Evolutionary conservation across 257 asterid genomes (phyloP).

Genomic region (Solanum stenotomum): DNA sequence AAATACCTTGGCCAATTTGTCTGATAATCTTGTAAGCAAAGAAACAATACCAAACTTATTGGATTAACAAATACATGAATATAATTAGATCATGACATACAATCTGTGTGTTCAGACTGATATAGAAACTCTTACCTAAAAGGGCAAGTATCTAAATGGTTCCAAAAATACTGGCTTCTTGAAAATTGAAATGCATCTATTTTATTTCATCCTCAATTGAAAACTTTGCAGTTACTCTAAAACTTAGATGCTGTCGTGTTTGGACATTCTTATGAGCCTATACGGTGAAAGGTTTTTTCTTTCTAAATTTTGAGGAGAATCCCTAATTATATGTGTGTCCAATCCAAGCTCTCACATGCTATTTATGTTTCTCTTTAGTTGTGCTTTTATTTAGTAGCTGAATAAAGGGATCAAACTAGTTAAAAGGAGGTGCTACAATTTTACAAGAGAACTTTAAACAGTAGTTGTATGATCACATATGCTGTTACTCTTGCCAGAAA

Average conservation of each 20-base stretch:
- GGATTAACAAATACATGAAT: not conserved
- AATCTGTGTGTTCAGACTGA: not conserved
- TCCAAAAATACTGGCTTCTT: not conserved
- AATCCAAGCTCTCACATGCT: not conserved
- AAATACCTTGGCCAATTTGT: not conserved
- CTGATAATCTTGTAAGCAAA: not conserved
- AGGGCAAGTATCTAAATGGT: not conserved
- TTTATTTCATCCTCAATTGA: constrained; percentile 1
- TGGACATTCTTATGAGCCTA: not conserved
- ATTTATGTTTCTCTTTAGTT: not conserved
- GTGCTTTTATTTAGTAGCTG: not conserved
- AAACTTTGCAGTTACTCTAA: not conserved
- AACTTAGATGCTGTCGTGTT: not conserved
- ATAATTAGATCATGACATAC: not conserved
- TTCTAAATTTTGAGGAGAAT: not conserved
- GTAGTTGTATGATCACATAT: not conserved
- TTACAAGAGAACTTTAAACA: not conserved
- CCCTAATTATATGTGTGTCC: not conserved
- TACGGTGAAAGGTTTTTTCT: not conserved
- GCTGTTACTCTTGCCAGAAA: not conserved
- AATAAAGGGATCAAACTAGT: not conserved
- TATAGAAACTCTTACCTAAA: not conserved
- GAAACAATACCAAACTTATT: not conserved
- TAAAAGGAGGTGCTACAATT: not conserved
- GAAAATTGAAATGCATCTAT: not conserved